Conservation (phyloP, 2,329 filamentous ascomycete species). For the Aureobasidium sp. region DNA sequence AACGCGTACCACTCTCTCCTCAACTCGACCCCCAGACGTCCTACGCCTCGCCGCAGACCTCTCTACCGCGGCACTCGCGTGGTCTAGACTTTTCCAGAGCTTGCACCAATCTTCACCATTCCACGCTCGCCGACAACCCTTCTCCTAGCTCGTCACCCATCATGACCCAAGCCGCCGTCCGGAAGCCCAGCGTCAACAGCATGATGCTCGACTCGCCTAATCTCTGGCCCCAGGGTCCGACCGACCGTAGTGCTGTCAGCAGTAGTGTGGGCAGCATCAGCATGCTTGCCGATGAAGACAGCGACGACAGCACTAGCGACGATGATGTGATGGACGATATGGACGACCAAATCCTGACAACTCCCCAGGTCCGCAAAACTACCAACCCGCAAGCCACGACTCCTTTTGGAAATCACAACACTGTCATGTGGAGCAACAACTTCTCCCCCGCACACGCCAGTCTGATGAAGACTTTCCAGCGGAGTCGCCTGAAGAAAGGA, state of each 20-base stretch:
- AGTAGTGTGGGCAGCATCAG: slow-evolving; percentile 76
- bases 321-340: slow-evolving; percentile 43
- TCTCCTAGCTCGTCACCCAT: slow-evolving; percentile 88
- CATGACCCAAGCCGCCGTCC: slow-evolving; percentile 55
- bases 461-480: slow-evolving; percentile 74
- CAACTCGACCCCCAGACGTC: slow-evolving; percentile 77
- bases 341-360: slow-evolving; percentile 68
- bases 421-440: slow-evolving; percentile 52
- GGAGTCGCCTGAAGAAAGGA: slow-evolving; percentile 45
- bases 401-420: slow-evolving; percentile 29
- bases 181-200: slow-evolving; percentile 36
- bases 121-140: slow-evolving; percentile 78
- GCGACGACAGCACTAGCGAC: slow-evolving; percentile 67
- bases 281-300: slow-evolving; percentile 45
- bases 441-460: slow-evolving; percentile 65
- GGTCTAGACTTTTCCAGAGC: slow-evolving; percentile 90
- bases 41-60: slow-evolving; percentile 79
- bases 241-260: slow-evolving; percentile 64
- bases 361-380: slow-evolving; percentile 64
- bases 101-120: slow-evolving; percentile 91
- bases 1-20: slow-evolving; percentile 66
- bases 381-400: slow-evolving; percentile 40
- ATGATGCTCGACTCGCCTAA: slow-evolving; percentile 56
- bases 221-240: slow-evolving; percentile 29
- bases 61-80: slow-evolving; percentile 78